Base-by-base conservation (phyloP, 2,329 filamentous ascomycete genomes). In the Aspergillus novofumigatus region DNA sequence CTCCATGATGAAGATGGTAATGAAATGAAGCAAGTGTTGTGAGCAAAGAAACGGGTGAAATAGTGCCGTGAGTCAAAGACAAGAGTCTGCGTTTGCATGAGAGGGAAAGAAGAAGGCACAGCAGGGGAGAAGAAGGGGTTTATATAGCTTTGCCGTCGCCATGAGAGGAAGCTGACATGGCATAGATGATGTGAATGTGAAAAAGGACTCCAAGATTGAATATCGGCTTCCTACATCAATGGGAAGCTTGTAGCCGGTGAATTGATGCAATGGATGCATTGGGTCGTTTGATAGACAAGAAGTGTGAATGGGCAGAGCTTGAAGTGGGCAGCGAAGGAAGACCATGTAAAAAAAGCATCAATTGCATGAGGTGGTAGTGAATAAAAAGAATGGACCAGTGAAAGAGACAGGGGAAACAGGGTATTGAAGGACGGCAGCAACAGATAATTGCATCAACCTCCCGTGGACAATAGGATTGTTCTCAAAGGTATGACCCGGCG, bases 1-100 rank as follows among this genome's bases (percentile, higher is more conserved):
- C 35, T 66, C 62, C 63, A 67, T 67, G 49, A 25, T 59, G 53
- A 53, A 10, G 48, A 56, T 52, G 47, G 41, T 35, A 55, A 53
- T 54, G 50, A 35, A 54, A 29, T 53, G 55, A 49, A 54, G 53
- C 23, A 48, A 38, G 48, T 32, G 28, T 47, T 45, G 45, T 35
- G 4, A 26, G 14, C 20, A 23, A 44, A 29, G 5, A 4, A 25
- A 45, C 32, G 28, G 38, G 23, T 11, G 20, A 20, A 9, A 42
- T 25, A 28, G 21, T 26, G 20, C 44, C 26, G 44, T 26, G 44
- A 47, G 10, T 47, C 44, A 25, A 47, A 47, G 44, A 23, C n/a
- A 47, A 47, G 11, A 26, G 11, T 47, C 23, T 14, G 44, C 3
- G 21, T 26, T 7, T 21, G 44, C 8, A 48, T 23, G 20, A 50